These are phyloP conservation scores for Neofusicoccum umdonicola DNA, from an alignment of 2,329 filamentous ascomycete species.

Conservation along the genomic window DNA sequence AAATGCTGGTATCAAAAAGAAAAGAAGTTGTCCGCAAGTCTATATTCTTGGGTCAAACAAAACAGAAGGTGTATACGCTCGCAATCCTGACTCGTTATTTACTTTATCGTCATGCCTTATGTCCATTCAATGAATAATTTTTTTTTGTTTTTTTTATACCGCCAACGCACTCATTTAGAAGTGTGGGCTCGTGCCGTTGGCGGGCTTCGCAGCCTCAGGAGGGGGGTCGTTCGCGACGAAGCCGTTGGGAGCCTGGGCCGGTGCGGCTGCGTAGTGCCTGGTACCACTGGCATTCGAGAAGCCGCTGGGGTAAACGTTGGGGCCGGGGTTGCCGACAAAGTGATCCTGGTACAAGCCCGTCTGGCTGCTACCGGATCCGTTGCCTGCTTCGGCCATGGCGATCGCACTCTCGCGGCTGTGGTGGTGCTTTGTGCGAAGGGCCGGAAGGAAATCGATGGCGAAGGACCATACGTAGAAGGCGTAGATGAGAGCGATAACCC, in stretches of 20 bases:
- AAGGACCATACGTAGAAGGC: constrained; percentile 86
- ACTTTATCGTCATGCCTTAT: background rate
- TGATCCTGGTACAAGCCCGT: constrained; percentile 9
- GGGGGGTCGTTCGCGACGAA: background rate
- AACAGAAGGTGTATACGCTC: background rate
- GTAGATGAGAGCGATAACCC: constrained; percentile 77
- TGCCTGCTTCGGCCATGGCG: constrained; percentile 24
- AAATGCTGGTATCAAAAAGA: constrained; percentile 1
- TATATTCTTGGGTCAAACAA: background rate
- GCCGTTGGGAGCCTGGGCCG: background rate
- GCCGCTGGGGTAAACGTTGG: constrained; percentile 11
- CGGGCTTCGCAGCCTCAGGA: no score
- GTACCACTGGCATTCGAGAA: constrained; percentile 7
- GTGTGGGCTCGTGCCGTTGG: no score
- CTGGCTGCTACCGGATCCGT: background rate
- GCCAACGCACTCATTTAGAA: no score
- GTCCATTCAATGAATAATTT: background rate
- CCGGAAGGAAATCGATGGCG: constrained; percentile 81
- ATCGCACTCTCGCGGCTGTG: constrained; percentile 37
- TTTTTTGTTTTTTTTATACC: no score
- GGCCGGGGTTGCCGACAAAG: background rate
- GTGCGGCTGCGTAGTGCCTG: constrained; percentile 4
- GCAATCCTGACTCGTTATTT: background rate
- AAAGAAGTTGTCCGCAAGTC: background rate
- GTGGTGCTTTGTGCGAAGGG: constrained; percentile 59